phyloP scores from a whole-genome alignment of 2,329 filamentous ascomycete genomes.

The Microcyclosporella mali region DNA sequence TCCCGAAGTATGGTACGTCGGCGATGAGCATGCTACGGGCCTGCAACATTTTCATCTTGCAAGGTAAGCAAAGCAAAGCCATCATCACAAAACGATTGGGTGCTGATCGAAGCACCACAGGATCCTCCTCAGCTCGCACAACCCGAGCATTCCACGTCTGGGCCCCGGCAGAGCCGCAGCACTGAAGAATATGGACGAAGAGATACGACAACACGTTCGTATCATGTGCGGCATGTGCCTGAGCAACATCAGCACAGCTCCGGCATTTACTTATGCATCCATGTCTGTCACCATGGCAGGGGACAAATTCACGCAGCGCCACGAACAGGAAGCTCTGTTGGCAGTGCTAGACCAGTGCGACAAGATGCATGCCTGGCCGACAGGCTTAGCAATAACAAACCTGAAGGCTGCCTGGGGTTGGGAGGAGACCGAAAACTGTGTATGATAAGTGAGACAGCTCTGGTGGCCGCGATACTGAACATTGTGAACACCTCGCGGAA shows the following conservation, averaged over 20 bases:
- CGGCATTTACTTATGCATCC: slow-evolving; percentile 42
- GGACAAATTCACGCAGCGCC: slow-evolving; percentile 43
- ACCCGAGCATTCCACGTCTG: slow-evolving; percentile 49
- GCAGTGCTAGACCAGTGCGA: slow-evolving; percentile 46
- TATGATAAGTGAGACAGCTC: neutral
- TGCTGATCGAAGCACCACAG: too few relatives aligned
- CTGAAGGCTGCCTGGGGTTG: slow-evolving; percentile 49
- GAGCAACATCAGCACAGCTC: slow-evolving; percentile 51
- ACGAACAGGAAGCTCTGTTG: slow-evolving; percentile 46
- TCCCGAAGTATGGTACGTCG: slow-evolving; percentile 51
- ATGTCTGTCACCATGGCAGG: slow-evolving; percentile 36
- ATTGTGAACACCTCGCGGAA: too few relatives aligned
- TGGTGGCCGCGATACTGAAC: neutral
- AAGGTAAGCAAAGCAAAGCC: slow-evolving; percentile 19
- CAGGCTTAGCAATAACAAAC: slow-evolving; percentile 42
- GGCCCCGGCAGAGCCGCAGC: slow-evolving; percentile 38
- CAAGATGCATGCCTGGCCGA: slow-evolving; percentile 49
- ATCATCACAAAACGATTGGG: too few relatives aligned
- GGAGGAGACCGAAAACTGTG: slow-evolving; percentile 19
- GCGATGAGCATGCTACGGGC: slow-evolving; percentile 54
- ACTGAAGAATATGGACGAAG: slow-evolving; percentile 37
- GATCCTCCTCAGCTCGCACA: slow-evolving; percentile 52
- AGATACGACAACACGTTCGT: slow-evolving; percentile 45
- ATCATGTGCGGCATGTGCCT: slow-evolving; percentile 54
- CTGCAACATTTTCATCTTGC: slow-evolving; percentile 56